A percentile compares a stretch with the other conserved stretches of the same genome.
phyloP scores from a whole-genome alignment of 1,284 basidiomycete genomes.

The Volvariella volvacea region DNA sequence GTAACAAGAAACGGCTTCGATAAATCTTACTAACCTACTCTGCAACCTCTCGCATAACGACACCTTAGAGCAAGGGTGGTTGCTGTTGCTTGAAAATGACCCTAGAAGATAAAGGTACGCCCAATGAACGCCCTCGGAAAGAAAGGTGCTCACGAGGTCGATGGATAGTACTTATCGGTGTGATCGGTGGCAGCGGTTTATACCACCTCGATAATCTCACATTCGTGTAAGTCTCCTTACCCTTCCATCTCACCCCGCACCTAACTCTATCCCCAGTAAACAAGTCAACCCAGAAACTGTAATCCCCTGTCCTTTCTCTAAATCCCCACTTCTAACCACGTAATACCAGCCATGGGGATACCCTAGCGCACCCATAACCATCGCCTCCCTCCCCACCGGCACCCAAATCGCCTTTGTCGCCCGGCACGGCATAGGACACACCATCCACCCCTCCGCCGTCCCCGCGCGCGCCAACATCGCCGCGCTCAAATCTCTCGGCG shows the following conservation, averaged over 20 bases:
- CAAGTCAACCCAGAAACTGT: constrained; percentile 69
- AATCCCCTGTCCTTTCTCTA: constrained; percentile 12
- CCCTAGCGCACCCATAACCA: constrained; percentile 88
- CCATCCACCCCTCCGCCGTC: constrained; percentile 68
- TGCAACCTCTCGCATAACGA: no score
- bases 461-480: constrained; percentile 92
- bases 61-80: no score
- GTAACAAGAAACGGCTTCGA: no score
- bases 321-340: background rate
- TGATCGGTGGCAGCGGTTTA: constrained; percentile 81
- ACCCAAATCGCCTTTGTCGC: constrained; percentile 86
- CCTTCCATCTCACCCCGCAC: background rate
- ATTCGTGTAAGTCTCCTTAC: constrained; percentile 51
- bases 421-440: constrained; percentile 81
- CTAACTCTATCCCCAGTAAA: constrained; percentile 36
- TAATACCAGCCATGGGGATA: constrained; percentile 81
- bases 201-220: constrained; percentile 90
- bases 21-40: no score
- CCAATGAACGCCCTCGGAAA: no score
- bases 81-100: no score
- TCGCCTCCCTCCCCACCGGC: constrained; percentile 76
- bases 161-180: constrained; percentile 76
- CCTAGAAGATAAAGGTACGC: no score
- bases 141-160: no score
- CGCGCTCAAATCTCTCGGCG: constrained; percentile 89